Base-by-base conservation (phyloP, 2,329 filamentous ascomycete genomes). In the Alternaria arborescens region DNA sequence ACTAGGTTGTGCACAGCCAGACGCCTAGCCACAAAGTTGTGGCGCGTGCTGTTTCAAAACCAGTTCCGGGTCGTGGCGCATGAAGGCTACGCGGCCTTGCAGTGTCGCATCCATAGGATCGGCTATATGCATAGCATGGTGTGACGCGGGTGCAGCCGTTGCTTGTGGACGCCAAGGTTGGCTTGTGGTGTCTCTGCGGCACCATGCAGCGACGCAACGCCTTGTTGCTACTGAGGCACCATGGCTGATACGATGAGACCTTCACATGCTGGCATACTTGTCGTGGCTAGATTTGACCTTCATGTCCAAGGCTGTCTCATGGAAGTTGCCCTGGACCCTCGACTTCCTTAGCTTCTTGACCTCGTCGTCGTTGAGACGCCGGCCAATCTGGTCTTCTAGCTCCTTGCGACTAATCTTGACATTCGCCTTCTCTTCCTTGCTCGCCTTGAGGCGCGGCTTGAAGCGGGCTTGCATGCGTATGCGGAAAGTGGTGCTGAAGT, bases 401-500 rank as follows among this genome's bases (percentile, higher is more conserved):
- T 97, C 93, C 72, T 90, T 90, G 63, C 91, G 86, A 72, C 89
- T 94, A 58, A 99, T 92, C 82, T 94, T 97, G 71, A 94, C 89
- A 68, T 86, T 85, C 0, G 91, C 91, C 82, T 91, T 95, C 66
- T 92, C 91, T 75, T 94, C 93, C 80, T 94, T 96, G 0, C 85
- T 87, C 10, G 90, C 90, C 79, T 90, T 91, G 46, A 95, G 79
- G 64, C 87, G 86, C 8, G 94, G 94, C 83, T 97, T 97, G 82
- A 97, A 98, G 52, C 92, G 86, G 22, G 94, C 93, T 81, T 98
- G 94, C 94, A 98, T 97, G 55, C 94, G 90, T 71, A 98, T 87
- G 51, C 92, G 86, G 61, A 97, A 77, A 7, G 89, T 90, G 10
- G 92, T 93, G 69, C 86, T 86, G 72, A 91, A 91, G 5, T 83